A percentile compares a stretch with the other conserved stretches of the same genome.
Evolutionary conservation across 495 filamentous ascomycete genomes (phyloP).

Genomic region (Penicillium subrubescens): DNA sequence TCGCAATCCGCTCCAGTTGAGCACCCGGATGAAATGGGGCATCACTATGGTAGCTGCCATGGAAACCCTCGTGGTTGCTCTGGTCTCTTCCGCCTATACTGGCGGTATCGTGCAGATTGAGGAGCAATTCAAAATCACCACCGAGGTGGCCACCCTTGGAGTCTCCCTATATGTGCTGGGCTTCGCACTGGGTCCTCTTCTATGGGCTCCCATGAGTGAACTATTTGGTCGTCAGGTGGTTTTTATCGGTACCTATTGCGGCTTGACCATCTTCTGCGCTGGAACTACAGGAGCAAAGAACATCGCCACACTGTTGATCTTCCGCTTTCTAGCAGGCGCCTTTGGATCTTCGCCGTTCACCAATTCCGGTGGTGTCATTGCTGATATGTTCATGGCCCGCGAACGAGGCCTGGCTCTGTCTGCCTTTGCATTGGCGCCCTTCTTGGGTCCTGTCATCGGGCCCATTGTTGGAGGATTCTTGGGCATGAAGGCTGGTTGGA

Average conservation of each 20-base stretch:
- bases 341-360: constrained; percentile 70
- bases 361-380: constrained; percentile 68
- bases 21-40: constrained; percentile 60
- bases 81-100: constrained; percentile 71
- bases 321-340: constrained; percentile 73
- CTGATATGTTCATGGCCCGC: constrained; percentile 63
- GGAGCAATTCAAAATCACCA: constrained; percentile 52
- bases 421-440: constrained; percentile 63
- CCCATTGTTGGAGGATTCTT: constrained; percentile 59
- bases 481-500: constrained; percentile 55
- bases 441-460: constrained; percentile 62
- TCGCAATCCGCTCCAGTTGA: constrained; percentile 65
- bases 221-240: constrained; percentile 67
- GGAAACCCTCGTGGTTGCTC: constrained; percentile 67
- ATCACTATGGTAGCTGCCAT: constrained; percentile 64
- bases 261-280: constrained; percentile 64
- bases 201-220: constrained; percentile 65
- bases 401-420: constrained; percentile 61
- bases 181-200: constrained; percentile 57
- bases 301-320: constrained; percentile 60
- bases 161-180: constrained; percentile 74
- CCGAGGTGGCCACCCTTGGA: constrained; percentile 60
- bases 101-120: constrained; percentile 64
- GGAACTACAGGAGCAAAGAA: constrained; percentile 60
- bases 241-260: constrained; percentile 63